A percentile compares a stretch with the other conserved stretches of the same genome.
These are phyloP conservation scores for Aegilops longissima DNA, from an alignment of 176 grass and related monocot genomes.

Conservation along the genomic window DNA sequence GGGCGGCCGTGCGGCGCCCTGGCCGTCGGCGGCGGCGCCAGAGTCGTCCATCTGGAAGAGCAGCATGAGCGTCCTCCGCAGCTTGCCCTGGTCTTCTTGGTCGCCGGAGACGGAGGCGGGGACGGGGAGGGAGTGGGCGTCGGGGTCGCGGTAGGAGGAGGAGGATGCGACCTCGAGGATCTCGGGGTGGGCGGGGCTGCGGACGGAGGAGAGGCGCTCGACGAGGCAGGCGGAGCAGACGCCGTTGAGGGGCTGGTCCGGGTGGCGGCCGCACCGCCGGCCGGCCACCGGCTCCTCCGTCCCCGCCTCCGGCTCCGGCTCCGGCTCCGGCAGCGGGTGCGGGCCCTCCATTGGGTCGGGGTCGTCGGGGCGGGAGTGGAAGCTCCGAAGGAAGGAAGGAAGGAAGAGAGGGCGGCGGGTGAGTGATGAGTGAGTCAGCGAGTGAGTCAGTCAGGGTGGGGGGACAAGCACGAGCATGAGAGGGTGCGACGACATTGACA, in stretches of 20 bases:
- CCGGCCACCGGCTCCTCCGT: slow-evolving; percentile 17
- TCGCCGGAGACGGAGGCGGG: too few relatives aligned
- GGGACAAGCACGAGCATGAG: slow-evolving; percentile 22
- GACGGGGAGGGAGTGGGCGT: too few relatives aligned
- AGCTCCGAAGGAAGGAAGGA: background rate
- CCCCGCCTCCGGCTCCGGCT: background rate
- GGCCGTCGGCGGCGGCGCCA: background rate
- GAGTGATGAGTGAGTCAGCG: background rate
- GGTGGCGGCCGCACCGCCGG: slow-evolving; percentile 62
- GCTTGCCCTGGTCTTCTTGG: slow-evolving; percentile 22
- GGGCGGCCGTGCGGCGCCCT: background rate
- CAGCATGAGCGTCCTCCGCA: slow-evolving; percentile 76
- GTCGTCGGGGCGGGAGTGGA: background rate
- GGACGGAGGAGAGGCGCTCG: slow-evolving; percentile 80
- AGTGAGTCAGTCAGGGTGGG: background rate
- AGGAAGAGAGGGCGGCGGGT: background rate
- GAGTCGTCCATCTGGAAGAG: slow-evolving; percentile 92
- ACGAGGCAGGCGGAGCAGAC: slow-evolving; percentile 89
- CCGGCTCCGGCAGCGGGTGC: background rate
- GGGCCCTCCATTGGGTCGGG: slow-evolving; percentile 49
- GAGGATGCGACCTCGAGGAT: slow-evolving; percentile 56
- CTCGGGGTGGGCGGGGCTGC: slow-evolving; percentile 44
- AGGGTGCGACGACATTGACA: slow-evolving; percentile 30
- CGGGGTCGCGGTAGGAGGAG: too few relatives aligned
- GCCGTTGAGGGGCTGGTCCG: slow-evolving; percentile 63